Percentiles rank a stretch among this genome's conserved stretches.
phyloP scores from a whole-genome alignment of 768 basidiomycete species.

The Kwoniella mangroviensis region DNA sequence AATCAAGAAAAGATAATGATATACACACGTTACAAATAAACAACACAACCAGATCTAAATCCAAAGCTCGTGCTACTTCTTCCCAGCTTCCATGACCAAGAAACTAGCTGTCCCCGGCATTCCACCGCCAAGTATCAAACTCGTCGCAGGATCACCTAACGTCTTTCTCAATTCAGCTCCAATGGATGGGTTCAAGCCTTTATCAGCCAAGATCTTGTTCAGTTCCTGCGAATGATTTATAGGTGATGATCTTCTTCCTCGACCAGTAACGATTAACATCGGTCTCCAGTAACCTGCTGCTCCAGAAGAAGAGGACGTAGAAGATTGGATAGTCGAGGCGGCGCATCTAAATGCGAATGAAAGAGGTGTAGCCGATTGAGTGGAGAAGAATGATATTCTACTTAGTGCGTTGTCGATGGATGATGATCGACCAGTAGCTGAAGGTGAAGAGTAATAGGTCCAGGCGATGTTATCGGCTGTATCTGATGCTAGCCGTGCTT shows the following conservation, averaged over 20 bases:
- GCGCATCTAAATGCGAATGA: conserved; percentile 64
- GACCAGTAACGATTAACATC: conserved; percentile 71
- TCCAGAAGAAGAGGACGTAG: conserved; percentile 12
- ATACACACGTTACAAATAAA: background rate
- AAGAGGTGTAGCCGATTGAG: conserved; percentile 56
- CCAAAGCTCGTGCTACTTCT: conserved; percentile 9
- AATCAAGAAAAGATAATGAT: background rate
- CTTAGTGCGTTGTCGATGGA: conserved; percentile 61
- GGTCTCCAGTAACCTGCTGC: conserved; percentile 57
- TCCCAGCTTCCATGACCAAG: conserved; percentile 57
- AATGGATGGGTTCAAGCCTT: conserved; percentile 60
- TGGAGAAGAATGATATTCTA: conserved; percentile 68
- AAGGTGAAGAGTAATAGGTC: conserved; percentile 63
- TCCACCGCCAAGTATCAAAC: conserved; percentile 67
- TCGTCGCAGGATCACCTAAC: conserved; percentile 80
- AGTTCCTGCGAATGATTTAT: conserved; percentile 70
- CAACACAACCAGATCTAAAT: background rate
- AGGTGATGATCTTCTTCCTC: conserved; percentile 65
- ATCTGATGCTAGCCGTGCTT: conserved; percentile 72
- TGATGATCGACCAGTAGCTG: conserved; percentile 28
- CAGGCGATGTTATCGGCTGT: conserved; percentile 82
- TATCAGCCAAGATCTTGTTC: conserved; percentile 66
- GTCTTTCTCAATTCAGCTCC: conserved; percentile 75
- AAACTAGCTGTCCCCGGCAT: conserved; percentile 50
- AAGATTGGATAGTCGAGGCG: conserved; percentile 61